Evolutionary conservation across 306 rosid genomes (phyloP).

Genomic region (Argentina anserina): DNA sequence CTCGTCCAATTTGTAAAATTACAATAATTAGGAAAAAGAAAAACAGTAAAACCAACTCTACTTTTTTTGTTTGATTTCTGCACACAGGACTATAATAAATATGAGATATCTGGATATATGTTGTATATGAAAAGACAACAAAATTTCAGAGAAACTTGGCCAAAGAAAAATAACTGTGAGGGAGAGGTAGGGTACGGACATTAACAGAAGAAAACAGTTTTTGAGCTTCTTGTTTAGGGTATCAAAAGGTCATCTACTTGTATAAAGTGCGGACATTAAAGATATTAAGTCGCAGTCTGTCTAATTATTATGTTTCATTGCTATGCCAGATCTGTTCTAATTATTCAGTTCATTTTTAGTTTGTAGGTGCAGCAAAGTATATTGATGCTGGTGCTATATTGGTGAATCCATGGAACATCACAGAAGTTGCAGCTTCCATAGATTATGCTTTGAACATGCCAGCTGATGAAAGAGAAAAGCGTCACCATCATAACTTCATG

Average conservation of each 20-base stretch:
- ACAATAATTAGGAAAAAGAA: neutral
- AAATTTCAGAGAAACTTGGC: neutral
- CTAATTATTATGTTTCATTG: neutral
- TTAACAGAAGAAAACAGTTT: too few relatives aligned
- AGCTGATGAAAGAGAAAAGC: conserved; percentile 88
- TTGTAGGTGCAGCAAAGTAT: conserved; percentile 98
- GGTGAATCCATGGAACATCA: conserved; percentile 93
- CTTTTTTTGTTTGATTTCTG: neutral
- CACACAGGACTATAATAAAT: neutral
- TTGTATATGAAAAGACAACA: neutral
- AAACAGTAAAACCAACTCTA: neutral
- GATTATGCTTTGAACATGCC: conserved; percentile 87
- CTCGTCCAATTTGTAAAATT: neutral
- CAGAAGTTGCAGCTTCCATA: conserved; percentile 88
- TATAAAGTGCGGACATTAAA: neutral
- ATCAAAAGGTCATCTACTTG: neutral
- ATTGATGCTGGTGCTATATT: conserved; percentile 96
- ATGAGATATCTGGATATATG: neutral
- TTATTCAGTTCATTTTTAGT: conserved; percentile 42
- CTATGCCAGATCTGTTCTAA: conserved; percentile 14
- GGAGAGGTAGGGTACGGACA: neutral
- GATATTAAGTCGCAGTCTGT: neutral
- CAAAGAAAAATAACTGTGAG: neutral
- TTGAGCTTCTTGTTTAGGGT: neutral
- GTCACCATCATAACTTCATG: conserved; percentile 87